These are phyloP conservation scores for Termitomyces sp. DNA, from an alignment of 1,284 basidiomycete species.

Conservation along the genomic window DNA sequence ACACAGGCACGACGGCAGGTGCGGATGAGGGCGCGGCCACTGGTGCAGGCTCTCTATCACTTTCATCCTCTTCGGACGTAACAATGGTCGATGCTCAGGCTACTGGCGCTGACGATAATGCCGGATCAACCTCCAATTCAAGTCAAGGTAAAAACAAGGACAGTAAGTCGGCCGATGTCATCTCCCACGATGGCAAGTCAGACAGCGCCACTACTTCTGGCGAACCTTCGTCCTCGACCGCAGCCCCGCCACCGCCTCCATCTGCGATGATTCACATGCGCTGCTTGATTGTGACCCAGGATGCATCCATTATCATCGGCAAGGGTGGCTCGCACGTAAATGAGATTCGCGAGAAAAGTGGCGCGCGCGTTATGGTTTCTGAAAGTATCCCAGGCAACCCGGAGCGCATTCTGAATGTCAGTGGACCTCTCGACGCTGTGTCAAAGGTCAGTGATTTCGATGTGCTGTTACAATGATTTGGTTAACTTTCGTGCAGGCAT, in stretches of 20 bases:
- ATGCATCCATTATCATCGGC: conserved; percentile 99
- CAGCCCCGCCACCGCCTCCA: conserved; percentile 46
- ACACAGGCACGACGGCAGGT: conserved; percentile 60
- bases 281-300: conserved; percentile 96
- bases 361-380: conserved; percentile 91
- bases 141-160: conserved; percentile 36
- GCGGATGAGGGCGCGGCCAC: conserved; percentile 55
- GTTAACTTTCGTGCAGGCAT: conserved; percentile 60
- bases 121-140: conserved; percentile 51
- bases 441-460: conserved; percentile 69
- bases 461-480: conserved; percentile 11
- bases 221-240: conserved; percentile 43
- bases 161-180: conserved; percentile 29
- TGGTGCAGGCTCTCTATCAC: conserved; percentile 32
- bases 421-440: conserved; percentile 95
- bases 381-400: conserved; percentile 97
- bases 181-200: conserved; percentile 22
- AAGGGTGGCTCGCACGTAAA: conserved; percentile 96
- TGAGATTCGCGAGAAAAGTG: conserved; percentile 97
- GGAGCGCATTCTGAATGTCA: conserved; percentile 96
- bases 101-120: conserved; percentile 43
- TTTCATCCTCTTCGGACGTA: conserved; percentile 38
- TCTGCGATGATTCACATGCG: conserved; percentile 88
- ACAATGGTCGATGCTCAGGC: conserved; percentile 50
- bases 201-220: conserved; percentile 34